Conservation (phyloP, 495 filamentous ascomycete genomes). For the Neurospora sp. region DNA sequence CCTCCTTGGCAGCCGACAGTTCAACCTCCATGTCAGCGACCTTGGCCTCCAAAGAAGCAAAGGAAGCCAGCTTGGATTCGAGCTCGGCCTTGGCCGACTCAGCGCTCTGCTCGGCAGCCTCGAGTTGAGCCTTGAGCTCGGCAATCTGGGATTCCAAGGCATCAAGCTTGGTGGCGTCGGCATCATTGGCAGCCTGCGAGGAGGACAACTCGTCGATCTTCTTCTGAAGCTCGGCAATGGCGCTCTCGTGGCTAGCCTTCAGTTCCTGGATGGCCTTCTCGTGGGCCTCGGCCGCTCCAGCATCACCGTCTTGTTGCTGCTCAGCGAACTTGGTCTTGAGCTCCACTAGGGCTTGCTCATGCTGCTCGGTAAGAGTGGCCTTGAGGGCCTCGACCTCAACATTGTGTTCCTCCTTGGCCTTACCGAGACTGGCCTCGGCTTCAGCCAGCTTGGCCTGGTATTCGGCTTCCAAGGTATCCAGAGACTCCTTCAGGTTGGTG, state of each 20-base stretch:
- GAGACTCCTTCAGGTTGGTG: constrained; percentile 29
- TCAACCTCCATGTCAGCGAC: constrained; percentile 28
- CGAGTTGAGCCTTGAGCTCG: constrained; percentile 29
- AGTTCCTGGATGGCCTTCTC: constrained; percentile 31
- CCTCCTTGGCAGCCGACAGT: constrained; percentile 26
- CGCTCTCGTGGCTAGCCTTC: constrained; percentile 29
- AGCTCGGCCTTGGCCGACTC: constrained; percentile 31
- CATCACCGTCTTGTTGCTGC: constrained; percentile 28
- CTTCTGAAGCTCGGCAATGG: constrained; percentile 31
- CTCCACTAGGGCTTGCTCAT: constrained; percentile 28
- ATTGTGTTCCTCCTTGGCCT: constrained; percentile 30
- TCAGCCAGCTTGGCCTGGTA: constrained; percentile 27
- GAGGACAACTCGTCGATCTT: constrained; percentile 33
- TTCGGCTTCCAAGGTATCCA: constrained; percentile 31
- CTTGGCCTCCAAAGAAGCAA: constrained; percentile 27
- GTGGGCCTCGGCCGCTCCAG: constrained; percentile 19
- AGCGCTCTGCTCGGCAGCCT: constrained; percentile 22
- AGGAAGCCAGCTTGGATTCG: constrained; percentile 18
- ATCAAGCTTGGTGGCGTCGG: constrained; percentile 24
- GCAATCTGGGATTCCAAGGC: constrained; percentile 32
- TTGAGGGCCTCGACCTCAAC: constrained; percentile 30
- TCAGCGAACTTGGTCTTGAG: constrained; percentile 33
- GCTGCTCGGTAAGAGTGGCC: constrained; percentile 30
- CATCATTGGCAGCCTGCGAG: constrained; percentile 16
- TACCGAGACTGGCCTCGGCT: constrained; percentile 19